Evolutionary conservation across 164 flowering plant species (phyloP), one percentile per base, ranked within the genome.

Genomic region (Vitis rupestris): DNA sequence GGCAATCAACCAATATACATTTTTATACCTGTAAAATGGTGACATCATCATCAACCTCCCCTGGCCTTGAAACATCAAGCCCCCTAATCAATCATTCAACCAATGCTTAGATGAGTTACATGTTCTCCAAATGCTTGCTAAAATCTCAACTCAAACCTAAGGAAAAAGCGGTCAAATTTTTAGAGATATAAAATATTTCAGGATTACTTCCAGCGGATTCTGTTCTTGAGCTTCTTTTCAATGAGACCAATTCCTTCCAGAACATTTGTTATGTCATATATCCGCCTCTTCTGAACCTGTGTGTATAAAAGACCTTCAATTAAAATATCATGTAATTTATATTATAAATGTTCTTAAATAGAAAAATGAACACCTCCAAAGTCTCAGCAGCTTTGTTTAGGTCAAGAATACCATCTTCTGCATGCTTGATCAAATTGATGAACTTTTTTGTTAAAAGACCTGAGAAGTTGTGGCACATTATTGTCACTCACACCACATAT

Each of bases 231-330:
- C 81, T 90, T 91, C 84, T 95, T 95, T 74, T 95, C 97, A 64
- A 95, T 93, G 49, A 91, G 97, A 64, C 96, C 98, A 75, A 95
- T 90, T 73, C 99, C 99, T 82, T 95, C 98, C 75, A 95, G 77
- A 48, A 95, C 99, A 86, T 93, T 95, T 56, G 98, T 95, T 69
- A 95, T 95, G 81, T 95, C 97, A 83, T 95, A 95, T 76, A 95
- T 93, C 65, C 98, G 82, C 79, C 99, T 85, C 78, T 95, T 95
- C 65, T 95, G 99, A 48, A 95, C 98, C 97, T 94, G 83, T 57
- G 72, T 12, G 51, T 74, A 16, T 57, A 69, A 47, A 66, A 69
- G 48, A 3, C 8, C 49, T n/a, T 70, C 5, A 53, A 19, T 70
- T 56, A 66, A 52, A 69, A 54, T 27, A 30, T 9, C 16, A 17